phyloP scores from a whole-genome alignment of 2,329 filamentous ascomycete species.

The Fusarium liriodendri region DNA sequence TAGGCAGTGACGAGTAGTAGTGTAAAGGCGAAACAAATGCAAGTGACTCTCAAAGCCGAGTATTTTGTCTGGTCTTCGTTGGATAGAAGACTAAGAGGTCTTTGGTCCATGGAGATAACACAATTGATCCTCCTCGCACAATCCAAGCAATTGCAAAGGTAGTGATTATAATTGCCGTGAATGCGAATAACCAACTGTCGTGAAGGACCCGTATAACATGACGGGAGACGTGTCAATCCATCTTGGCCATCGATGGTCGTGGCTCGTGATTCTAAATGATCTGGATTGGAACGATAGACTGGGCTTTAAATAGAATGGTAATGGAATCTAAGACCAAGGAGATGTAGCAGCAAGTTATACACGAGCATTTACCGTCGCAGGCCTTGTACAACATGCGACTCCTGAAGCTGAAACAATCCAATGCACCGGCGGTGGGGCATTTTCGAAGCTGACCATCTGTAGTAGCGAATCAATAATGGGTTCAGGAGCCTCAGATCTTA shows the following conservation, averaged over 20 bases:
- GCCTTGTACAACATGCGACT: neutral
- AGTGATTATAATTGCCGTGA: conserved; percentile 2
- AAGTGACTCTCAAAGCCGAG: conserved; percentile 6
- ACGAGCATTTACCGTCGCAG: neutral
- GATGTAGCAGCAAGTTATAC: neutral
- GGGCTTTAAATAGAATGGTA: neutral
- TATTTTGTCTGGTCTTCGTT: conserved; percentile 13
- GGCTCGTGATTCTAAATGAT: neutral
- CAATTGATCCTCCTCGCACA: conserved; percentile 4
- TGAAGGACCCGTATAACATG: neutral
- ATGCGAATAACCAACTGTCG: conserved; percentile 7
- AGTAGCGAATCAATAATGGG: neutral
- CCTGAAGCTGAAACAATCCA: neutral
- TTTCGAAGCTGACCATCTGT: neutral
- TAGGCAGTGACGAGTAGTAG: neutral
- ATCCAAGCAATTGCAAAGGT: conserved; percentile 15
- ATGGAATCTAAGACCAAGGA: neutral
- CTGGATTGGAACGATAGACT: neutral
- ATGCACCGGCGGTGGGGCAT: neutral
- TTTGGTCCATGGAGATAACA: conserved; percentile 26
- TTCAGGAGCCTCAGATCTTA: neutral
- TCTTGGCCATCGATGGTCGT: neutral
- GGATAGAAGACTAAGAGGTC: conserved; percentile 23
- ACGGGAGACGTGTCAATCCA: neutral
- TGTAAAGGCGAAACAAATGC: conserved; percentile 7